A percentile compares a stretch with the other conserved stretches of the same genome.
Evolutionary conservation across 768 basidiomycete genomes (phyloP).

Genomic region (Aureoboletus auriporus): DNA sequence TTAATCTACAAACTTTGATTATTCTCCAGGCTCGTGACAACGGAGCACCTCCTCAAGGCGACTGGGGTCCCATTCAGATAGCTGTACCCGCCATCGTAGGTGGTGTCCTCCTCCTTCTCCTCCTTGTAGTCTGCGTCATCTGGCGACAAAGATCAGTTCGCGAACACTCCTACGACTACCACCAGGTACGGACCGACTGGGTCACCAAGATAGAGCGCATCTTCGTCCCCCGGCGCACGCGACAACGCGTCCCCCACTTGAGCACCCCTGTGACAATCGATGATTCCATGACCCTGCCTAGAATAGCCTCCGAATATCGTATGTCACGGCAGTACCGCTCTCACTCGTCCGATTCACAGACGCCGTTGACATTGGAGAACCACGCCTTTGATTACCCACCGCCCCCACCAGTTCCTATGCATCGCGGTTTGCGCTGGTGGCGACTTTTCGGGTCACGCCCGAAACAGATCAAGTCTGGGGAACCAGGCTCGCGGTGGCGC

Average conservation of each 20-base stretch:
- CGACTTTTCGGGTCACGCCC: conserved; percentile 23
- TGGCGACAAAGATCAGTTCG: conserved; percentile 18
- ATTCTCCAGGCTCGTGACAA: conserved; percentile 15
- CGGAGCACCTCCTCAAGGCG: too few relatives aligned
- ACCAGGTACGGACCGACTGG: conserved; percentile 11
- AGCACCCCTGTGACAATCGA: conserved; percentile 19
- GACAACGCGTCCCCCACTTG: conserved; percentile 10
- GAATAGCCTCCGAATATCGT: neutral
- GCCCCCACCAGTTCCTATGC: conserved; percentile 2
- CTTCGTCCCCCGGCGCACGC: conserved; percentile 14
- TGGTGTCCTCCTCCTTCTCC: conserved; percentile 24
- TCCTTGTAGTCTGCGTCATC: conserved; percentile 20
- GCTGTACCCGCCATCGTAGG: conserved; percentile 33
- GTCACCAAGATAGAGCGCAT: conserved; percentile 10
- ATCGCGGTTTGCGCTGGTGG: conserved; percentile 21
- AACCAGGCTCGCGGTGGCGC: conserved; percentile 19
- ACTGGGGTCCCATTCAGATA: conserved; percentile 32
- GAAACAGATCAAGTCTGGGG: conserved; percentile 18
- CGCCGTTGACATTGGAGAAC: conserved; percentile 17
- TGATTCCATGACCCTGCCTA: conserved; percentile 16
- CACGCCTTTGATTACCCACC: conserved; percentile 11
- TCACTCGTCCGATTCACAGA: conserved; percentile 26
- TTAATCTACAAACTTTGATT: neutral
- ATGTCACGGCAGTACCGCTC: conserved; percentile 15
- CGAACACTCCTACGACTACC: conserved; percentile 10